phyloP scores from a whole-genome alignment of 306 rosid species.

The Gastrolobium bilobum region DNA sequence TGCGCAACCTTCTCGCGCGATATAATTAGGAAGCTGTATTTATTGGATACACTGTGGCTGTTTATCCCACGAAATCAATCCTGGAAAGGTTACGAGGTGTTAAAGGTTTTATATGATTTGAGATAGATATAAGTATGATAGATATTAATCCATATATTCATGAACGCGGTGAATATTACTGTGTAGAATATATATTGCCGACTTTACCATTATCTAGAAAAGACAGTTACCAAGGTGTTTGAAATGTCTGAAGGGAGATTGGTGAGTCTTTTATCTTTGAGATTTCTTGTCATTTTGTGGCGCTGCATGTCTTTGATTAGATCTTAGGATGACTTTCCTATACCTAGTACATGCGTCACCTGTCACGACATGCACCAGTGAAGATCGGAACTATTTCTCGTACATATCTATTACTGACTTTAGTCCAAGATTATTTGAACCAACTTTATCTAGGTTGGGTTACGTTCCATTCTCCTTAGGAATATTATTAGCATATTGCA shows the following conservation, averaged over 20 bases:
- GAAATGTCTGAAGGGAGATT: conserved; percentile 77
- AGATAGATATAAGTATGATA: too few relatives aligned
- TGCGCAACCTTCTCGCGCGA: too few relatives aligned
- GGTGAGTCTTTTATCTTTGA: conserved; percentile 63
- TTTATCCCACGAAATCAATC: too few relatives aligned
- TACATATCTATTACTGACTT: conserved; percentile 46
- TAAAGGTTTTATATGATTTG: too few relatives aligned
- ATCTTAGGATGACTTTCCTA: conserved; percentile 50
- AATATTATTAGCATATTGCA: conserved; percentile 55
- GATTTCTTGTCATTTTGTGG: conserved; percentile 60
- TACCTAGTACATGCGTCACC: conserved; percentile 50
- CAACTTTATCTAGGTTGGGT: conserved; percentile 54
- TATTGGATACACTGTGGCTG: too few relatives aligned
- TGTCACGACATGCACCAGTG: conserved; percentile 43
- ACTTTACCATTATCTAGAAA: too few relatives aligned
- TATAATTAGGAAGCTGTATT: too few relatives aligned
- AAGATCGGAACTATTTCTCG: conserved; percentile 23
- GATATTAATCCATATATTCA: too few relatives aligned
- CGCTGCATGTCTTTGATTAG: conserved; percentile 66
- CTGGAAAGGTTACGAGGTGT: too few relatives aligned
- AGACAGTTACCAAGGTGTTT: conserved; percentile 64
- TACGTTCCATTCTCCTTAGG: conserved; percentile 43
- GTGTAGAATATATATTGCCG: too few relatives aligned
- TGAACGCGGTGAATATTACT: too few relatives aligned
- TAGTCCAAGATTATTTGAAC: conserved; percentile 52